Evolutionary conservation across 345 rosid species (phyloP).

Genomic region (Mangifera indica): DNA sequence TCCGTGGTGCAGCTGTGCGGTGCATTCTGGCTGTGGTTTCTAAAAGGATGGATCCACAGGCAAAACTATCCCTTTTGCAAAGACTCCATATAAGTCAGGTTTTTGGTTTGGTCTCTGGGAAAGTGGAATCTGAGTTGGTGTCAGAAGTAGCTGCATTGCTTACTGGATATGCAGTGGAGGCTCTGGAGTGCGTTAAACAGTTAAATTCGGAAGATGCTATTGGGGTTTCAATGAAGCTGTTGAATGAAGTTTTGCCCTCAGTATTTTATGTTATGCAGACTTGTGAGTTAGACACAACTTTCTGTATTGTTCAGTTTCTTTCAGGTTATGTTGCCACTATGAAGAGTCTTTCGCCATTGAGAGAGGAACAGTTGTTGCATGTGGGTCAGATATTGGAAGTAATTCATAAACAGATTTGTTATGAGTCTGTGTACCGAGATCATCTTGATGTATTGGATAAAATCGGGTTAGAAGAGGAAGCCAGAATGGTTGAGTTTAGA

Average conservation of each 20-base stretch:
- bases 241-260: slow-evolving; percentile 86
- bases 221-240: slow-evolving; percentile 53
- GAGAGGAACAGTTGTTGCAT: slow-evolving; percentile 69
- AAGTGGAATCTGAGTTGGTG: slow-evolving; percentile 64
- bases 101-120: slow-evolving; percentile 59
- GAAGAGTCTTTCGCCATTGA: slow-evolving; percentile 66
- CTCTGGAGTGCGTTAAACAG: slow-evolving; percentile 77
- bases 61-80: slow-evolving; percentile 68
- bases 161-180: slow-evolving; percentile 82
- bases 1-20: slow-evolving; percentile 82
- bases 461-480: slow-evolving; percentile 90
- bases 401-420: slow-evolving; percentile 66
- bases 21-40: slow-evolving; percentile 82
- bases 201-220: slow-evolving; percentile 58
- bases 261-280: slow-evolving; percentile 71
- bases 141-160: slow-evolving; percentile 61
- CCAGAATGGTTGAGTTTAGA: slow-evolving; percentile 75
- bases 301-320: slow-evolving; percentile 73
- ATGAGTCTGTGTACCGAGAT: slow-evolving; percentile 65
- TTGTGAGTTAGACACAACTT: slow-evolving; percentile 66
- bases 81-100: slow-evolving; percentile 65
- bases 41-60: slow-evolving; percentile 82
- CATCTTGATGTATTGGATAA: slow-evolving; percentile 76
- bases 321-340: slow-evolving; percentile 73
- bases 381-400: slow-evolving; percentile 78